Base-by-base conservation (phyloP, 495 filamentous ascomycete species). In the Trichoderma asperelloides region DNA sequence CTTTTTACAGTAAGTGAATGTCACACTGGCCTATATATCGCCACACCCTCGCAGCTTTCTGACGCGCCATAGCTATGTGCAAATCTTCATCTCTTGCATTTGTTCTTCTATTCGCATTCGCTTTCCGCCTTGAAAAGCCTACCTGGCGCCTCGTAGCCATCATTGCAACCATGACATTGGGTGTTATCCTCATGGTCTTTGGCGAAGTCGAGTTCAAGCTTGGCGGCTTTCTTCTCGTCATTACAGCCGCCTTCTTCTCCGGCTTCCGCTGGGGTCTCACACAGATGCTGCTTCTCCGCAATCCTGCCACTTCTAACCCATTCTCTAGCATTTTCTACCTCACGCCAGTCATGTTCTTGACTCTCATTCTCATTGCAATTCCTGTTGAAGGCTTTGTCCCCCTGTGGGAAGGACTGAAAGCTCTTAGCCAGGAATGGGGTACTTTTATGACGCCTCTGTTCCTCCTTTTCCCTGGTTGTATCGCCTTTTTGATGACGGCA, bases 161-260 rank as follows among this genome's bases (percentile, higher is more conserved):
- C 69, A 98, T 99, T 69, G 83, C 85, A 63, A 88, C 91, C 68
- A 98, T 99, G 96, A 99, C 93, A 0, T 71, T 87, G 2, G 96
- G 96, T 66, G 96, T 99, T 28, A 84, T 98, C 69, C 96, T 98
- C 93, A 99, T 99, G 96, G 96, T 99, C 3, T 91, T 93, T 2
- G 93, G 93, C 28, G 95, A 99, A 78, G 85, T 93, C n/a, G 88
- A 89, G 41, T 99, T 99, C 83, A 86, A 92, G 69, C 81, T 88
- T 0, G 84, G 93, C 43, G 96, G 96, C 11, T 98, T 99, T 77
- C 74, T 92, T 37, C 87, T 99, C 60, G 88, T 98, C 77, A 97
- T 98, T 74, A 86, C 88, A 18, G 91, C 96, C 21, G 91, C 93
- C 33, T 96, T 95, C 80, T 94, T 96, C 77, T 96, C 92, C 30